Evolutionary conservation across 495 filamentous ascomycete genomes (phyloP).

Genomic region (Aspergillus bertholletiae): DNA sequence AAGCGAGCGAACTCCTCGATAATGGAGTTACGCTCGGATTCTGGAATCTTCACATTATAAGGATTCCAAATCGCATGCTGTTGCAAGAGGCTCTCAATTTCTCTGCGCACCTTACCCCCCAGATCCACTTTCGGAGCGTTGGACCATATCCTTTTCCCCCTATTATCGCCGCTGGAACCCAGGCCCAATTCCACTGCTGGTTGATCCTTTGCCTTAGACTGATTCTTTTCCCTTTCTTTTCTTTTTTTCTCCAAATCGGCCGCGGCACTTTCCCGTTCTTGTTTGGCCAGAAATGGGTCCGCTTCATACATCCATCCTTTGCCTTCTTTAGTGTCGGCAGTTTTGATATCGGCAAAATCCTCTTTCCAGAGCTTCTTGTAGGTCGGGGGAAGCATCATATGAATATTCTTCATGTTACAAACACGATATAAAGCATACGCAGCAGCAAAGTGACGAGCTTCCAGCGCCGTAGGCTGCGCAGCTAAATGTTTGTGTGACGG

Average conservation of each 20-base stretch:
- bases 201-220: constrained; percentile 56
- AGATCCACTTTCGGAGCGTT: constrained; percentile 88
- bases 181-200: constrained; percentile 41
- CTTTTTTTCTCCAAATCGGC: constrained; percentile 68
- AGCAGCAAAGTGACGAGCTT: constrained; percentile 89
- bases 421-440: constrained; percentile 88
- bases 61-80: constrained; percentile 84
- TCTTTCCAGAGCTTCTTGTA: constrained; percentile 86
- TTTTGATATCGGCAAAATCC: constrained; percentile 75
- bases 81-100: constrained; percentile 75
- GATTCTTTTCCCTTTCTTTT: constrained; percentile 55
- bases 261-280: constrained; percentile 73
- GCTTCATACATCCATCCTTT: constrained; percentile 92
- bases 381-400: constrained; percentile 89
- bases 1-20: constrained; percentile 70
- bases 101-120: constrained; percentile 69
- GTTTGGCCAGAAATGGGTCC: constrained; percentile 80
- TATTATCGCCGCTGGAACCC: constrained; percentile 27
- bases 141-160: constrained; percentile 67
- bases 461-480: constrained; percentile 68
- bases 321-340: constrained; percentile 68
- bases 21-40: constrained; percentile 52
- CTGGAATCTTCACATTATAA: constrained; percentile 59
- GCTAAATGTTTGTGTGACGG: constrained; percentile 65
- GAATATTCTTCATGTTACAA: constrained; percentile 88